Conservation (phyloP, 306 rosid genomes). For the Sicyos edulis region DNA sequence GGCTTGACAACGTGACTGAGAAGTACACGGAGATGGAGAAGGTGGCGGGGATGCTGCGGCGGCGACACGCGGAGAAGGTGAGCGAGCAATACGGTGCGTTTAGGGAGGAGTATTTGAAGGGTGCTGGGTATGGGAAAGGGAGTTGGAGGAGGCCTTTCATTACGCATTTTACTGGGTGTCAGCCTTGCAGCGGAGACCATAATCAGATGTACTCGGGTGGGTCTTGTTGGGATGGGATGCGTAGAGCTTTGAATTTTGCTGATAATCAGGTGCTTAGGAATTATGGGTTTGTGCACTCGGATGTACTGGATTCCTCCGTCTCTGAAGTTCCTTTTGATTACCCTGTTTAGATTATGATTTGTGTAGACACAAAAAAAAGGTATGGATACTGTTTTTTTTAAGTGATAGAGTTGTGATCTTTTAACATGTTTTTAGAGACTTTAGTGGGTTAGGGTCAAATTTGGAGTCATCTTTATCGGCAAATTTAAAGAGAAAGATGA, state of each 20-base stretch:
- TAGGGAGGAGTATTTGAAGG: slow-evolving; percentile 24
- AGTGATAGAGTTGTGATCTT: background rate
- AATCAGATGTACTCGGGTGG: slow-evolving; percentile 31
- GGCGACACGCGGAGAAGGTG: slow-evolving; percentile 38
- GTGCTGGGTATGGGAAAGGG: slow-evolving; percentile 12
- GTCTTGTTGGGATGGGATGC: slow-evolving; percentile 38
- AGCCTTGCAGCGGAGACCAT: slow-evolving; percentile 41
- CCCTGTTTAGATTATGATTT: slow-evolving; percentile 8
- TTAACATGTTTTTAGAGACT: background rate
- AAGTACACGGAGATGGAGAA: slow-evolving; percentile 28
- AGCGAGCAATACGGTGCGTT: slow-evolving; percentile 20
- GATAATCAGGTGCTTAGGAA: slow-evolving; percentile 43
- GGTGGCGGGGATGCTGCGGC: slow-evolving; percentile 11
- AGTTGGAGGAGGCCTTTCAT: slow-evolving; percentile 32
- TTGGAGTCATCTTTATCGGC: slow-evolving; percentile 1
- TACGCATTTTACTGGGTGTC: slow-evolving; percentile 57
- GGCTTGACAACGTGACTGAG: slow-evolving; percentile 9
- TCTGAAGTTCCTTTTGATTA: slow-evolving; percentile 25
- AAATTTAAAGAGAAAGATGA: background rate
- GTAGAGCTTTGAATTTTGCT: slow-evolving; percentile 41
- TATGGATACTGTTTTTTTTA: background rate
- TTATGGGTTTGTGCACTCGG: slow-evolving; percentile 32
- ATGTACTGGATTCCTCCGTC: slow-evolving; percentile 19
- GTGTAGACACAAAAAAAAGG: background rate
- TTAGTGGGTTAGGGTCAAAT: background rate